Evolutionary conservation across 2,329 filamentous ascomycete genomes (phyloP).

Genomic region (Phialophora tarda): DNA sequence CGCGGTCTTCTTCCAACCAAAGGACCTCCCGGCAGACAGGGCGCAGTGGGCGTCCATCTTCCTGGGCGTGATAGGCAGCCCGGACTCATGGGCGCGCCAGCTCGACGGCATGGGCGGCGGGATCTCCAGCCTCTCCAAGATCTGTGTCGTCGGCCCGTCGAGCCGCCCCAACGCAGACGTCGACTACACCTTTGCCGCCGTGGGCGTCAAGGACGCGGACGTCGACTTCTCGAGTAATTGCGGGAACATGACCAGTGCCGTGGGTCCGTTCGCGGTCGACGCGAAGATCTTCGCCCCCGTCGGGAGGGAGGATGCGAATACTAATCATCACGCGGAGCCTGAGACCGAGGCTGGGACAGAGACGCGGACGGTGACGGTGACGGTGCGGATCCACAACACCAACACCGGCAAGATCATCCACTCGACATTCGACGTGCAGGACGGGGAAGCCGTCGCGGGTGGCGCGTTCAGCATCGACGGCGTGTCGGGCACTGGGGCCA

Average conservation of each 20-base stretch:
- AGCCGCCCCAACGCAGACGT: conserved; percentile 60
- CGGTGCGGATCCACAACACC: conserved; percentile 70
- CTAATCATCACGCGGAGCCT: background rate
- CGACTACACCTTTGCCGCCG: conserved; percentile 73
- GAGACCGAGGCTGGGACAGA: background rate
- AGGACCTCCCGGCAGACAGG: conserved; percentile 55
- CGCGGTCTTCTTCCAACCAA: conserved; percentile 64
- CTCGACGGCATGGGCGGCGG: conserved; percentile 74
- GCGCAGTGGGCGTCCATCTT: conserved; percentile 30
- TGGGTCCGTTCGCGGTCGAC: conserved; percentile 65
- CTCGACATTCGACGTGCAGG: conserved; percentile 59
- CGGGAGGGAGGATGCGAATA: background rate
- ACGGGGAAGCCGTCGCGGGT: conserved; percentile 41
- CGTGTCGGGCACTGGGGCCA: conserved; percentile 63
- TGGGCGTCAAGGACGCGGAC: conserved; percentile 65
- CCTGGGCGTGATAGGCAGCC: conserved; percentile 35
- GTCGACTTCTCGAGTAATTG: conserved; percentile 74
- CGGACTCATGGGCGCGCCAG: conserved; percentile 61
- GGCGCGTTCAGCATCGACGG: conserved; percentile 69
- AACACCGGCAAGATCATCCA: conserved; percentile 71
- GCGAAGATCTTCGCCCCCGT: background rate
- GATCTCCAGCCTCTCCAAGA: conserved; percentile 71
- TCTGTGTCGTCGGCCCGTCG: conserved; percentile 60
- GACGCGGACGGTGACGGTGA: conserved; percentile 48
- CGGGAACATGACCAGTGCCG: conserved; percentile 73